Base-by-base conservation (phyloP, 139 green algal species). In the Volvox africanus region DNA sequence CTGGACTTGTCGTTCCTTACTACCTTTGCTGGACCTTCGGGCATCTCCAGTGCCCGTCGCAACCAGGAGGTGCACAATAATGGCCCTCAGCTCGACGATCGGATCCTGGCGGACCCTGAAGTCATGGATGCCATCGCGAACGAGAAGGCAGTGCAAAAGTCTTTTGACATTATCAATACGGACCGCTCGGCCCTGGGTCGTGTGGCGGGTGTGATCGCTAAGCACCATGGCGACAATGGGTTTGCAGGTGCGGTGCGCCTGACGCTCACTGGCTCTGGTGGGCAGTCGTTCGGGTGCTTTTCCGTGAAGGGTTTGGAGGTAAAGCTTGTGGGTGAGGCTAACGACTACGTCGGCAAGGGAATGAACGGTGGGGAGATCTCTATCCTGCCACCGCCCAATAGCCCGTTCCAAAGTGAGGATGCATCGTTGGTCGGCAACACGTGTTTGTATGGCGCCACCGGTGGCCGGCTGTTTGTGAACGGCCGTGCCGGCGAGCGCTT, bases 301-400 rank as follows among this genome's bases (percentile, higher is more conserved):
- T 84, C 36, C 80, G 86, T 94, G 50, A 87, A 92, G 11, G 97
- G 97, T 91, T 95, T 99, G 92, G 92, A 96, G n/a, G 94, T 98
- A 35, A 94, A 94, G 44, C 95, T 99, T 71, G 93, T 96, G 19
- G 98, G 98, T 24, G 98, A 99, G 97, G 98, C 97, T 87, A 99
- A 99, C 93, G 98, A 99, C 95, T 99, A 99, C 89, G 98, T 99
- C 21, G 95, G 98, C 94, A 99, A 99, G 96, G 96, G 98, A 93
- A 99, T 99, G 97, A 97, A 96, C 22, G 98, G 98, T 33, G 98
- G 98, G n/a, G 95, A 98, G 33, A 94, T 99, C 24, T 91, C 93
- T 77, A 99, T 99, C 88, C 93, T 98, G 88, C 98, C 97, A 1
- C 97, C 97, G 1, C 85, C 96, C 24, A 92, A 93, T 77, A 91